Conservation (phyloP, 139 green algal genomes). For the Picochlorum sp. region DNA sequence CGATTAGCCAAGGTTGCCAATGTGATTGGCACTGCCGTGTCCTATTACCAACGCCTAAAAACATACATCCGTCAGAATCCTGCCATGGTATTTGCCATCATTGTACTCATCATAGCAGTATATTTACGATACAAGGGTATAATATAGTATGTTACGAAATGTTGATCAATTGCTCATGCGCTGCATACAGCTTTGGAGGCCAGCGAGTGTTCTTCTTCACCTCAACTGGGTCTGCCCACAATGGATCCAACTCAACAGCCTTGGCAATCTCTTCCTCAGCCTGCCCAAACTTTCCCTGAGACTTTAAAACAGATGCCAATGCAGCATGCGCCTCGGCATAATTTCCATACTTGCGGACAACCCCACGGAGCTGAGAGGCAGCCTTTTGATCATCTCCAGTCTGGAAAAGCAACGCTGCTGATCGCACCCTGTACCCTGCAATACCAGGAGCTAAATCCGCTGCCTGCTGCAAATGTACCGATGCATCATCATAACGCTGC, state of each 20-base stretch:
- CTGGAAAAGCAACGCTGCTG: conserved; percentile 26
- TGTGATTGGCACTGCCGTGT: background rate
- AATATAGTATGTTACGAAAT: conserved; percentile 4
- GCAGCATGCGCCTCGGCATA: conserved; percentile 25
- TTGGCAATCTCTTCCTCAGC: background rate
- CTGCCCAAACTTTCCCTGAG: background rate
- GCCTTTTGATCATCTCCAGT: conserved; percentile 9
- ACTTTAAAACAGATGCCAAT: conserved; percentile 23
- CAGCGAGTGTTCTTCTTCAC: conserved; percentile 7
- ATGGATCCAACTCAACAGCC: background rate
- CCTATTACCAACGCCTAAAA: conserved; percentile 6
- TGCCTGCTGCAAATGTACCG: conserved; percentile 9
- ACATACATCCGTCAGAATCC: conserved; percentile 11
- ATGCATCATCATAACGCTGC: conserved; percentile 9
- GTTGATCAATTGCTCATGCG: conserved; percentile 4
- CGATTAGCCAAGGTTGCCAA: conserved; percentile 9
- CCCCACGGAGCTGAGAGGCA: background rate
- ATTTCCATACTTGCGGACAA: conserved; percentile 16
- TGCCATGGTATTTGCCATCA: conserved; percentile 12
- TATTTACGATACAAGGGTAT: conserved; percentile 23
- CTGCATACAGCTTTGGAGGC: conserved; percentile 4
- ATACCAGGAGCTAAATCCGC: conserved; percentile 28
- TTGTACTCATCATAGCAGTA: conserved; percentile 21
- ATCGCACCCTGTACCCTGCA: conserved; percentile 23
- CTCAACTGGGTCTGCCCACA: background rate